These are phyloP conservation scores for grape (Vitis vinifera) DNA, from an alignment of 164 flowering plant species.

Conservation along the genomic window DNA sequence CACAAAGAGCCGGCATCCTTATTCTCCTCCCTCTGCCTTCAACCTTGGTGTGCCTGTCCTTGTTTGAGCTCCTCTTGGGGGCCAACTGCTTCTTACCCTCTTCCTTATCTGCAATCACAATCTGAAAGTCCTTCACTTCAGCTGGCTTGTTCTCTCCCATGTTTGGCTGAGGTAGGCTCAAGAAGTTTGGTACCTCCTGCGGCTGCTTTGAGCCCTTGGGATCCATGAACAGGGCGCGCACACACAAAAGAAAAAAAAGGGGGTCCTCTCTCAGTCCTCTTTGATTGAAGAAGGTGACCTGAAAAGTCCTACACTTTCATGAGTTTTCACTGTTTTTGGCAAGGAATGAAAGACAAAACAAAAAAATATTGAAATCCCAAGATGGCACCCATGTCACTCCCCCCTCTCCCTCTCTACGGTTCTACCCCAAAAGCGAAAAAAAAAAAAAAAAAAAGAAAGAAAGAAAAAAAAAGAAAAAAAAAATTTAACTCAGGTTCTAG, in stretches of 20 bases:
- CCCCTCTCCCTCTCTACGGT: slow-evolving; percentile 1
- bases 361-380: slow-evolving; percentile 17
- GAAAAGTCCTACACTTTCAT: slow-evolving; percentile 43
- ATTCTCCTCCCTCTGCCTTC: slow-evolving; percentile 87
- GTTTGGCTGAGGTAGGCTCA: slow-evolving; percentile 37
- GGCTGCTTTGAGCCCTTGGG: slow-evolving; percentile 55
- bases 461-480: too few relatives aligned
- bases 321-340: slow-evolving; percentile 52
- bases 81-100: slow-evolving; percentile 63
- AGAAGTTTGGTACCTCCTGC: slow-evolving; percentile 42
- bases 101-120: slow-evolving; percentile 56
- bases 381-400: slow-evolving; percentile 1
- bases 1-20: slow-evolving; percentile 92
- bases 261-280: slow-evolving; percentile 28
- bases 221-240: slow-evolving; percentile 46
- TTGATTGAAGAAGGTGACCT: slow-evolving; percentile 43
- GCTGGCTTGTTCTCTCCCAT: slow-evolving; percentile 45
- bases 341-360: slow-evolving; percentile 29
- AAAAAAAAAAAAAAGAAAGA: too few relatives aligned
- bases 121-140: slow-evolving; percentile 61
- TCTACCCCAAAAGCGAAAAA: too few relatives aligned
- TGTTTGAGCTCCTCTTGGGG: slow-evolving; percentile 80
- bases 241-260: slow-evolving; percentile 6
- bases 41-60: slow-evolving; percentile 84
- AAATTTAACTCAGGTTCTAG: too few relatives aligned